A percentile compares a stretch with the other conserved stretches of the same genome.
Evolutionary conservation across 2,329 filamentous ascomycete species (phyloP).

Genomic region (Juglanconis juglandina): DNA sequence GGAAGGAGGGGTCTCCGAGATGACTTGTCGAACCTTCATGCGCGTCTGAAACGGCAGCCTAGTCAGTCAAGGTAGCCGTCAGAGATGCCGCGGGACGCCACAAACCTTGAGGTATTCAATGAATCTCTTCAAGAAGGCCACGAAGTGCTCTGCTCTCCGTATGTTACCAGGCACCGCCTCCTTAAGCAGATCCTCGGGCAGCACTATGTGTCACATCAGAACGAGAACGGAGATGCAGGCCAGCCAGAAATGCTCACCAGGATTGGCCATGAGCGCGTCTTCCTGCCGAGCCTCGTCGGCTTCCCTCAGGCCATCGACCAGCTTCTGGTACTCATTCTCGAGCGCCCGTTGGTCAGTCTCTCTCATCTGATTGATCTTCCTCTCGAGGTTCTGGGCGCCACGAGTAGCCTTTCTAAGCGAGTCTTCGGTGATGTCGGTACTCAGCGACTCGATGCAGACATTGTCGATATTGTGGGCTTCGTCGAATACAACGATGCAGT

Average conservation of each 20-base stretch:
- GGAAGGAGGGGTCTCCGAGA: conserved; percentile 92
- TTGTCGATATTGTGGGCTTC: conserved; percentile 99
- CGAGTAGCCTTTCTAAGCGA: conserved; percentile 86
- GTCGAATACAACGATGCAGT: conserved; percentile 98
- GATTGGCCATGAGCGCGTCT: conserved; percentile 96
- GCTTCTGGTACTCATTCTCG: conserved; percentile 90
- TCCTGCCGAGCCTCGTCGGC: conserved; percentile 88
- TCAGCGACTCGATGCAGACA: conserved; percentile 95
- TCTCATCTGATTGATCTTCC: conserved; percentile 90
- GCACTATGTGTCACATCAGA: conserved; percentile 41
- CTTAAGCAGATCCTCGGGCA: conserved; percentile 90
- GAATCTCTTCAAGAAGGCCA: conserved; percentile 90
- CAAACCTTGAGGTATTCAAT: conserved; percentile 86
- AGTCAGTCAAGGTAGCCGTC: not conserved
- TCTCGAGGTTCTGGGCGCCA: conserved; percentile 86
- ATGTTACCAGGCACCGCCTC: conserved; percentile 98
- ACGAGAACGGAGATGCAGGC: not conserved
- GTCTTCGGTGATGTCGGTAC: conserved; percentile 94
- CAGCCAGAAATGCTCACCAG: conserved; percentile 39
- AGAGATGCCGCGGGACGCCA: conserved; percentile 11
- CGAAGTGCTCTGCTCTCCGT: conserved; percentile 89
- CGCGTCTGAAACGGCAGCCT: conserved; percentile 60
- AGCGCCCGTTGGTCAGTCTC: conserved; percentile 92
- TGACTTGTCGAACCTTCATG: conserved; percentile 97
- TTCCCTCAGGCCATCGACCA: conserved; percentile 86